Evolutionary conservation across 305 asterid genomes (phyloP).

Genomic region (Fraxinus sp.): DNA sequence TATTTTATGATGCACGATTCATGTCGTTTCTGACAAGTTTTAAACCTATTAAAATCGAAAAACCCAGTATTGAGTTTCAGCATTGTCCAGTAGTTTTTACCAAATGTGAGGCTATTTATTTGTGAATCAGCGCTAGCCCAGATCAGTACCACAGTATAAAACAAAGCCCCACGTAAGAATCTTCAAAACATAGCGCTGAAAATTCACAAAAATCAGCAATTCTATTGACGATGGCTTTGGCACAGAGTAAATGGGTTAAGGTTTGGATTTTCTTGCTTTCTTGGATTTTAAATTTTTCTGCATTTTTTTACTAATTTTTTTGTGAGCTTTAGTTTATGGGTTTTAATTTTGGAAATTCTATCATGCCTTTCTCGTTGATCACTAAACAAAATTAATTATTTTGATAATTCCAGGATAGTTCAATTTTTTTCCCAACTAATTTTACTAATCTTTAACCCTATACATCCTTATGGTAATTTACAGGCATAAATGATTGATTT

Average conservation of each 20-base stretch:
- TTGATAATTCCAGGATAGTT: background rate
- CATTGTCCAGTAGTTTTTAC: background rate
- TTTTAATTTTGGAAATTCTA: background rate
- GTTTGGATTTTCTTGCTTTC: slow-evolving; percentile 14
- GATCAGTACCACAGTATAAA: background rate
- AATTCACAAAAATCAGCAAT: background rate
- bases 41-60: background rate
- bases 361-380: background rate
- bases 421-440: background rate
- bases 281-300: background rate
- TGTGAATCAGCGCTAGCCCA: background rate
- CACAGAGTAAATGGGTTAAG: slow-evolving; percentile 45
- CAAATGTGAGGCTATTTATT: background rate
- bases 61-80: background rate
- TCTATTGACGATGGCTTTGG: slow-evolving; percentile 32
- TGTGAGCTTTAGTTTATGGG: background rate
- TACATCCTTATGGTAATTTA: background rate
- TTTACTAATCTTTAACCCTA: background rate
- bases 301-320: background rate
- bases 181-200: background rate
- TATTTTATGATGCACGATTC: background rate
- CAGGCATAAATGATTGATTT: background rate
- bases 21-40: background rate
- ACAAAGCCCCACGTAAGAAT: background rate
- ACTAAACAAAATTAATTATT: background rate